Percentiles rank a stretch among this genome's conserved stretches.
Conservation (phyloP, 495 filamentous ascomycete species). For the Hypoxylon lenormandii region DNA sequence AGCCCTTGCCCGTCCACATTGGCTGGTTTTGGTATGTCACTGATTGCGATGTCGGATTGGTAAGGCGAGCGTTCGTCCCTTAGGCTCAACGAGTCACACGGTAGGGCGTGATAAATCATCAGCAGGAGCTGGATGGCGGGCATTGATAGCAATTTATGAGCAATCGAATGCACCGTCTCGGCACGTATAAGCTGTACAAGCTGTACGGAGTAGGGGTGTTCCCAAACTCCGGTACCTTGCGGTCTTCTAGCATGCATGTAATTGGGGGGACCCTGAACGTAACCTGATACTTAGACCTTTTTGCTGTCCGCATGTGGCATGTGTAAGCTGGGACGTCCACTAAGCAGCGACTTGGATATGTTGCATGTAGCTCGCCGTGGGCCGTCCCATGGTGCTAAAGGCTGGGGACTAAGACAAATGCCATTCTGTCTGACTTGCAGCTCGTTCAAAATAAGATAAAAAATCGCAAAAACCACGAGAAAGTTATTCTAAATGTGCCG, state of each 20-base stretch:
- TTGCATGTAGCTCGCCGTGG: conserved; percentile 1
- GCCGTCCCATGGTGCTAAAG: neutral
- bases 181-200: too few species aligned
- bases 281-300: neutral
- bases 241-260: conserved; percentile 22
- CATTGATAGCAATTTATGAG: conserved; percentile 42
- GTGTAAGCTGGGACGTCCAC: conserved; percentile 36
- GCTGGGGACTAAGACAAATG: conserved; percentile 12
- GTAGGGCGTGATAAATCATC: conserved; percentile 40
- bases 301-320: conserved; percentile 21
- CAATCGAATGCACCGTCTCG: conserved; percentile 18
- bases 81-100: conserved; percentile 37
- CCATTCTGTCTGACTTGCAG: conserved; percentile 14
- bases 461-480: conserved; percentile 4
- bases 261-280: conserved; percentile 38
- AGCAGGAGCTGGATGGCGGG: conserved; percentile 38
- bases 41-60: conserved; percentile 42
- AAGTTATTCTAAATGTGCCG: conserved; percentile 7
- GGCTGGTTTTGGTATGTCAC: conserved; percentile 32
- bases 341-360: conserved; percentile 2
- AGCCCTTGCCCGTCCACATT: conserved; percentile 39
- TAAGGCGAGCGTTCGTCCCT: conserved; percentile 9
- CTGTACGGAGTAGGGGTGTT: conserved; percentile 33
- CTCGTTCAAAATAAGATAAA: conserved; percentile 11
- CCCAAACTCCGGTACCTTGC: conserved; percentile 43